Evolutionary conservation across 176 grass and related monocot genomes (phyloP).

Genomic region (Rhynchospora tenuis): DNA sequence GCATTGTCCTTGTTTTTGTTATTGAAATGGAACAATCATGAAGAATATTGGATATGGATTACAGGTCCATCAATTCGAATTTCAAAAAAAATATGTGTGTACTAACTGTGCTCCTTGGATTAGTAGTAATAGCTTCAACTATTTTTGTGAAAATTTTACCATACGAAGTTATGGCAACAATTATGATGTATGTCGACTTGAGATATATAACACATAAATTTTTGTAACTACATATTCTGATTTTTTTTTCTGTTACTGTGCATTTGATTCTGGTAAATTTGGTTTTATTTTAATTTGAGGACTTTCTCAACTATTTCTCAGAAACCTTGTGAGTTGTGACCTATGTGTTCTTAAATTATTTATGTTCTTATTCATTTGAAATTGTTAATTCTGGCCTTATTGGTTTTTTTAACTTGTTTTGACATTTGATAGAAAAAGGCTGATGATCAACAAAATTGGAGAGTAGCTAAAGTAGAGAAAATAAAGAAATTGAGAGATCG

Average conservation of each 20-base stretch:
- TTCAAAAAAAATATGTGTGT: background rate
- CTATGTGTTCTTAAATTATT: background rate
- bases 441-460: constrained; percentile 74
- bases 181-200: background rate
- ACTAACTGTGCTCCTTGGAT: background rate
- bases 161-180: background rate
- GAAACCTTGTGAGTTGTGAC: background rate
- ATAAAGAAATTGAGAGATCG: constrained; percentile 57
- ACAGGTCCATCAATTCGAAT: background rate
- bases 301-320: background rate
- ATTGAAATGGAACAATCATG: background rate
- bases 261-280: background rate
- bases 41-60: background rate
- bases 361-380: background rate
- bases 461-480: constrained; percentile 52
- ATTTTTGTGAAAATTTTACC: background rate
- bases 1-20: background rate
- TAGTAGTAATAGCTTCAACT: background rate
- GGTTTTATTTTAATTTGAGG: background rate
- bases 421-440: constrained; percentile 45
- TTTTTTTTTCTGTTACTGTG: background rate
- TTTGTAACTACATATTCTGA: background rate
- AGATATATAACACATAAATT: background rate
- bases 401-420: background rate
- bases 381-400: constrained; percentile 10